These are phyloP conservation scores for Globisporangium iwayamae DNA, from an alignment of 352 stramenopile species.

Conservation along the genomic window DNA sequence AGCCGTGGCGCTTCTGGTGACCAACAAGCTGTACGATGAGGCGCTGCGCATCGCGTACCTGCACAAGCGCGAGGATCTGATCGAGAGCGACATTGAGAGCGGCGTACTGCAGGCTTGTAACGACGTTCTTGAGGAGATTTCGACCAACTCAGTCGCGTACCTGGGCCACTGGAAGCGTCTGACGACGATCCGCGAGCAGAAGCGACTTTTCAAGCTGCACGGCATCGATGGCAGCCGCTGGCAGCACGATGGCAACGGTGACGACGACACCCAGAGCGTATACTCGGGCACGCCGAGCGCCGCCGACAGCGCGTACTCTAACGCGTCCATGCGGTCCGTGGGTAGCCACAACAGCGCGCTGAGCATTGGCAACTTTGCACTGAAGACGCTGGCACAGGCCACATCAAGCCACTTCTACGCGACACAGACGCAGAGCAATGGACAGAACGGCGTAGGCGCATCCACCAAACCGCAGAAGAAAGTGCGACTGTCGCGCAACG, in stretches of 20 bases:
- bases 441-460: not conserved
- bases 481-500: slow-evolving; percentile 38
- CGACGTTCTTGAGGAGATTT: slow-evolving; percentile 49
- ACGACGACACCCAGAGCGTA: slow-evolving; percentile 39
- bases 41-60: slow-evolving; percentile 53
- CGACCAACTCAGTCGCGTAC: slow-evolving; percentile 39
- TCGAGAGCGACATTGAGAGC: slow-evolving; percentile 73
- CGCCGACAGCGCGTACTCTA: slow-evolving; percentile 59
- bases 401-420: slow-evolving; percentile 73
- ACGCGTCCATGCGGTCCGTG: slow-evolving; percentile 58
- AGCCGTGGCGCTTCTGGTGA: slow-evolving; percentile 60
- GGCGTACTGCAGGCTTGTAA: slow-evolving; percentile 42
- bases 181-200: slow-evolving; percentile 67
- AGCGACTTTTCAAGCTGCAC: slow-evolving; percentile 73
- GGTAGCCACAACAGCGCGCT: slow-evolving; percentile 75
- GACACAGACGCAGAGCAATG: slow-evolving; percentile 38
- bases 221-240: slow-evolving; percentile 70
- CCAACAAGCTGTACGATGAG: slow-evolving; percentile 56
- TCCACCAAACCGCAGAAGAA: slow-evolving; percentile 30
- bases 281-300: slow-evolving; percentile 42
- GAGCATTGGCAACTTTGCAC: slow-evolving; percentile 67
- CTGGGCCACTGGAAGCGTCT: slow-evolving; percentile 54
- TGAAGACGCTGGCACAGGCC: slow-evolving; percentile 49
- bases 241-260: slow-evolving; percentile 26
- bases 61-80: slow-evolving; percentile 50